Conservation (phyloP, 2,329 filamentous ascomycete genomes). For the Dactylellina cionopaga region DNA sequence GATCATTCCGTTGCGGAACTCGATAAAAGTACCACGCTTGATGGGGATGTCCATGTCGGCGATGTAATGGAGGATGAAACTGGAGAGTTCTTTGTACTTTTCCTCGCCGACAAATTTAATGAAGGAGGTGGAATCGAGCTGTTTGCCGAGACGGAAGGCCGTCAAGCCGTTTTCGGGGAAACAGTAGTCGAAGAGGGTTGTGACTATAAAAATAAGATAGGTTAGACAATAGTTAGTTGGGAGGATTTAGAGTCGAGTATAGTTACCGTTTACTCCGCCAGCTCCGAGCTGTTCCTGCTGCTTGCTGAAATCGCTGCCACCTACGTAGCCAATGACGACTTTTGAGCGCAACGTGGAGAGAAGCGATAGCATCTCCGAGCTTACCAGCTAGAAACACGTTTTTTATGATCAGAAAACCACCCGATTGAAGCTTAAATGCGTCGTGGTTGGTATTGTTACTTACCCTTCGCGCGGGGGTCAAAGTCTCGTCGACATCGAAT, state of each 20-base stretch:
- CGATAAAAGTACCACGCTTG: slow-evolving; percentile 83
- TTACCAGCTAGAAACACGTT: slow-evolving; percentile 67
- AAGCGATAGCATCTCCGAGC: slow-evolving; percentile 82
- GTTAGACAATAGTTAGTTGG: slow-evolving; percentile 66
- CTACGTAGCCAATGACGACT: slow-evolving; percentile 89
- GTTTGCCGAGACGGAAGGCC: slow-evolving; percentile 82
- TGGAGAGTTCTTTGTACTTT: slow-evolving; percentile 79
- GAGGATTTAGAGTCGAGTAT: neutral
- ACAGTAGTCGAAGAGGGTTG: slow-evolving; percentile 92
- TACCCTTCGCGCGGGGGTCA: slow-evolving; percentile 83
- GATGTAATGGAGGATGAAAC: slow-evolving; percentile 81
- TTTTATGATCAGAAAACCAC: neutral
- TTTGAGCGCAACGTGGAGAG: slow-evolving; percentile 84
- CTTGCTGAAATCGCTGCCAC: slow-evolving; percentile 89
- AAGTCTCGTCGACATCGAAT: slow-evolving; percentile 95
- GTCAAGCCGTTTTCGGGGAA: slow-evolving; percentile 97
- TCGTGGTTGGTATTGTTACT: slow-evolving; percentile 56
- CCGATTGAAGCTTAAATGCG: slow-evolving; percentile 12
- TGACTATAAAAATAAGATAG: slow-evolving; percentile 66
- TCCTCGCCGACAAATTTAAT: slow-evolving; percentile 89
- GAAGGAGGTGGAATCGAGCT: slow-evolving; percentile 82
- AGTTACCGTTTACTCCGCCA: slow-evolving; percentile 55
- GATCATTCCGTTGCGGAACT: slow-evolving; percentile 92
- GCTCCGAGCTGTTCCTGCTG: slow-evolving; percentile 92
- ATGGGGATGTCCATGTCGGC: slow-evolving; percentile 84